Conservation (phyloP, 2,329 filamentous ascomycete genomes). For the Neonectria sp. region DNA sequence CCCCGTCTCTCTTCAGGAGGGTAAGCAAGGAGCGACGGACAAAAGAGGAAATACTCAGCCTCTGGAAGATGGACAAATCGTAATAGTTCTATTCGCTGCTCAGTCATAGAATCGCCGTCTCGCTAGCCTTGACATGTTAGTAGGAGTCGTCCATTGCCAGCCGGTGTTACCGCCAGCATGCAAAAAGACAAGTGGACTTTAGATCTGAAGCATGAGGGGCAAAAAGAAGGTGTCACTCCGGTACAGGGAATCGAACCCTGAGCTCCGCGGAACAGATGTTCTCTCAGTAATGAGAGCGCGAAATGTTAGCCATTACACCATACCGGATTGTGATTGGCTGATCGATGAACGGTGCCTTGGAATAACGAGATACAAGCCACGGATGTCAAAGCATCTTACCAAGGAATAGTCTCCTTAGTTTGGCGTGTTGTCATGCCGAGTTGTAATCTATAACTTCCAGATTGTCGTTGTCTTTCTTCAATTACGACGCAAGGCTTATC, state of each 20-base stretch:
- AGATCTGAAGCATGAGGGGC: neutral
- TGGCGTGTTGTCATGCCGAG: neutral
- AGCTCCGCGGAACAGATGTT: slow-evolving; percentile 28
- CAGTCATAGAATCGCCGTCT: neutral
- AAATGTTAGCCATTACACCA: slow-evolving; percentile 55
- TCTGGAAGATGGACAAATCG: neutral
- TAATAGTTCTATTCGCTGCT: neutral
- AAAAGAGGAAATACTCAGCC: neutral
- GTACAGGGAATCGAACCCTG: slow-evolving; percentile 36
- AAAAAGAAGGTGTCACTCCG: slow-evolving; percentile 22
- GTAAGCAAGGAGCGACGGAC: neutral
- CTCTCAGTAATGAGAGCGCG: slow-evolving; percentile 50
- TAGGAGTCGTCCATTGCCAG: too few relatives aligned
- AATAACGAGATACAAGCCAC: neutral
- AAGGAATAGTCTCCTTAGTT: neutral
- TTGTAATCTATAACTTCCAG: neutral
- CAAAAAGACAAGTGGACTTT: neutral
- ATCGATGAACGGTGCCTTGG: neutral
- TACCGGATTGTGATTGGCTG: slow-evolving; percentile 14
- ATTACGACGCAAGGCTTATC: too few relatives aligned
- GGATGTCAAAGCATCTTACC: too few relatives aligned
- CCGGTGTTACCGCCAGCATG: too few relatives aligned
- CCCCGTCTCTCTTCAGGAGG: neutral
- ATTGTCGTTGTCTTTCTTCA: neutral
- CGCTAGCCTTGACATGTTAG: too few relatives aligned